A percentile compares a stretch with the other conserved stretches of the same genome.
Evolutionary conservation across 2,329 filamentous ascomycete genomes (phyloP).

Genomic region (Colletotrichum lini): DNA sequence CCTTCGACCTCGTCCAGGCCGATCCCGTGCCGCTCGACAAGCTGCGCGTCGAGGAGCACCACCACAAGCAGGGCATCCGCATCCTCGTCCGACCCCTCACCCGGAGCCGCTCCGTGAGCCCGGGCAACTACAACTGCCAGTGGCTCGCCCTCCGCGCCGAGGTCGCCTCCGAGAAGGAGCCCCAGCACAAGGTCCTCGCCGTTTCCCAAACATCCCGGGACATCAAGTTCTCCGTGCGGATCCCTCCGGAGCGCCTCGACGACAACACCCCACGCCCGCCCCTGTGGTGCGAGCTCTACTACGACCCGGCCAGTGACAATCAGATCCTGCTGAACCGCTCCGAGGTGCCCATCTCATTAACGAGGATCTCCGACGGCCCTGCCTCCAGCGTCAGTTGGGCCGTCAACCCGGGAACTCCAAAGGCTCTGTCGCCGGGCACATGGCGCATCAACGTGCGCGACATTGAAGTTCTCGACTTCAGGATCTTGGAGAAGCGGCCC

Average conservation of each 20-base stretch:
- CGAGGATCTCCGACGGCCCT: conserved; percentile 59
- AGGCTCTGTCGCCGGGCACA: conserved; percentile 66
- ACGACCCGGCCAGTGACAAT: conserved; percentile 71
- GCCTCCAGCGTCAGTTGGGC: conserved; percentile 52
- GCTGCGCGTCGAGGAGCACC: conserved; percentile 65
- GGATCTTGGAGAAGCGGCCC: conserved; percentile 69
- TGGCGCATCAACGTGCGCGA: conserved; percentile 69
- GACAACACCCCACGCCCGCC: conserved; percentile 60
- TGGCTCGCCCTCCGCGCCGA: conserved; percentile 71
- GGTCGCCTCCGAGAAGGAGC: conserved; percentile 62
- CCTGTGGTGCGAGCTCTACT: conserved; percentile 73
- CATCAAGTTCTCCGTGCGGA: conserved; percentile 72
- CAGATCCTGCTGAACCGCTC: conserved; percentile 70
- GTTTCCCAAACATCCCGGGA: conserved; percentile 73
- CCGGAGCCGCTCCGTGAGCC: conserved; percentile 68
- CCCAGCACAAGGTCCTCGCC: conserved; percentile 70
- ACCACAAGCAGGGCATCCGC: conserved; percentile 69
- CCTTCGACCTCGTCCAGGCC: conserved; percentile 54
- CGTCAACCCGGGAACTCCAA: conserved; percentile 60
- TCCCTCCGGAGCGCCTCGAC: conserved; percentile 64
- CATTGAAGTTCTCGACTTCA: conserved; percentile 69
- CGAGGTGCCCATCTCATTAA: conserved; percentile 66
- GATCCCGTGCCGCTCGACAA: conserved; percentile 68
- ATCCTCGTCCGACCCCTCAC: conserved; percentile 70
- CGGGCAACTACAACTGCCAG: conserved; percentile 66